Evolutionary conservation across 2,329 filamentous ascomycete genomes (phyloP).

Genomic region (Beauveria sp.): DNA sequence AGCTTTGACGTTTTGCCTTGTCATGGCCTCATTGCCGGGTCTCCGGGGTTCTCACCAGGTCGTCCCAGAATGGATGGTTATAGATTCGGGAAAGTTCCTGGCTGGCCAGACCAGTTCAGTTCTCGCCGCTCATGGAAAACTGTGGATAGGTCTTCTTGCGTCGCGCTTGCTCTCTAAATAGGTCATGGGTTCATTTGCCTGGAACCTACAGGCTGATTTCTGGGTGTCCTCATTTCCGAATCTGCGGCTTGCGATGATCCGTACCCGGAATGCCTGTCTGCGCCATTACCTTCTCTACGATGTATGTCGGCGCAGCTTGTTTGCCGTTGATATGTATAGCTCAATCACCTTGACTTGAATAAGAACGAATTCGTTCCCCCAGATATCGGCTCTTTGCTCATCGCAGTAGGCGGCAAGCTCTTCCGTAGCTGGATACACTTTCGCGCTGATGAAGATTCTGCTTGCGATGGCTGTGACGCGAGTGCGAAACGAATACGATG

Average conservation of each 20-base stretch:
- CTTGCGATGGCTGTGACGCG: no score
- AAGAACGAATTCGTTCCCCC: constrained; percentile 32
- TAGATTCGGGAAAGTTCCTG: constrained; percentile 15
- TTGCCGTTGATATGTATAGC: constrained; percentile 26
- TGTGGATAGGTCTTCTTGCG: not conserved
- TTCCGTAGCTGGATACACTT: constrained; percentile 16
- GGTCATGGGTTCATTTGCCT: not conserved
- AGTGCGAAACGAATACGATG: not conserved
- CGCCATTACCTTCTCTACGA: not conserved
- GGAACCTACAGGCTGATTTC: not conserved
- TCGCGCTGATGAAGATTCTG: no score
- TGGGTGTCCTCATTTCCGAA: not conserved
- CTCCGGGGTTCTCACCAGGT: constrained; percentile 15
- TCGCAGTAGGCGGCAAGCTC: constrained; percentile 34
- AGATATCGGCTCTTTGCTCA: constrained; percentile 30
- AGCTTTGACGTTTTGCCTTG: not conserved
- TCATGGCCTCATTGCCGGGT: not conserved
- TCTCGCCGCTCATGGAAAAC: not conserved
- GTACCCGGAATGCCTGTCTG: not conserved
- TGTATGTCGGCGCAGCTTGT: constrained; percentile 6
- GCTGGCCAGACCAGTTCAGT: constrained; percentile 1
- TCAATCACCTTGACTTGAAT: constrained; percentile 35
- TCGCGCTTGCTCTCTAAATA: not conserved
- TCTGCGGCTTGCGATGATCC: not conserved
- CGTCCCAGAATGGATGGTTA: constrained; percentile 18